Evolutionary conservation across 192 early-diverging fungal genomes (phyloP).

Genomic region (Obelidium mucronatum): DNA sequence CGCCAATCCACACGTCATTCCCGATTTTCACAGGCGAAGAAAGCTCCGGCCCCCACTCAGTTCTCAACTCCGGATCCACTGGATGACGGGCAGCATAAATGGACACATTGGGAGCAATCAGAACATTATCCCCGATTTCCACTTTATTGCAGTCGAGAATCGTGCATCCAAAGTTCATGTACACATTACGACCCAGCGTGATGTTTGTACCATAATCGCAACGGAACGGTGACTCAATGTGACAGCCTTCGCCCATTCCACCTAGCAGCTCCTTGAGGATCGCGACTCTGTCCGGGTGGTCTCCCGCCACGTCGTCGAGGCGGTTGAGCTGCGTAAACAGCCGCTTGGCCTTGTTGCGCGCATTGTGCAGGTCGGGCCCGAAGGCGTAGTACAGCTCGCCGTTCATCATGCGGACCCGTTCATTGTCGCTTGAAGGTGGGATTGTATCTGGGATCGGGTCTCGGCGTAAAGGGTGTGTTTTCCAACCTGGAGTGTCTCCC

Average conservation of each 20-base stretch:
- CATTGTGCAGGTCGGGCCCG: slow-evolving; percentile 59
- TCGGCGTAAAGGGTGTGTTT: not conserved
- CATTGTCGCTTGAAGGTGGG: not conserved
- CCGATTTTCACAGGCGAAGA: slow-evolving; percentile 70
- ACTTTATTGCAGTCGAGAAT: slow-evolving; percentile 81
- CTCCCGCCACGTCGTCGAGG: slow-evolving; percentile 41
- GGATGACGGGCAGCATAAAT: slow-evolving; percentile 75
- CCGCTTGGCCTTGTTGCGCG: slow-evolving; percentile 38
- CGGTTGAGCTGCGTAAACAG: slow-evolving; percentile 45
- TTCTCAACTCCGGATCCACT: slow-evolving; percentile 58
- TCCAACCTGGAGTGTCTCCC: not conserved
- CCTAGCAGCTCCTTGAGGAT: slow-evolving; percentile 64
- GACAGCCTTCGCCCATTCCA: slow-evolving; percentile 55
- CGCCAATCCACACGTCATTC: slow-evolving; percentile 90
- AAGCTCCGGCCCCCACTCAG: slow-evolving; percentile 41
- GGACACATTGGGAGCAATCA: slow-evolving; percentile 78
- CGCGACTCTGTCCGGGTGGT: slow-evolving; percentile 25
- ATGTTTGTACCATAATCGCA: slow-evolving; percentile 87
- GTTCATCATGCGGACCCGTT: slow-evolving; percentile 55
- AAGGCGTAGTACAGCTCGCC: slow-evolving; percentile 64
- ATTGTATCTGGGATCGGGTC: not conserved
- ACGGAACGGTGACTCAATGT: slow-evolving; percentile 73
- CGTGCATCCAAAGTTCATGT: slow-evolving; percentile 51
- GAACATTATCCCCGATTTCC: slow-evolving; percentile 77
- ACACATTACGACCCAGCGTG: slow-evolving; percentile 73